A percentile compares a stretch with the other conserved stretches of the same genome.
Evolutionary conservation across 2,329 filamentous ascomycete genomes (phyloP).

Genomic region (Exserohilum turcica): DNA sequence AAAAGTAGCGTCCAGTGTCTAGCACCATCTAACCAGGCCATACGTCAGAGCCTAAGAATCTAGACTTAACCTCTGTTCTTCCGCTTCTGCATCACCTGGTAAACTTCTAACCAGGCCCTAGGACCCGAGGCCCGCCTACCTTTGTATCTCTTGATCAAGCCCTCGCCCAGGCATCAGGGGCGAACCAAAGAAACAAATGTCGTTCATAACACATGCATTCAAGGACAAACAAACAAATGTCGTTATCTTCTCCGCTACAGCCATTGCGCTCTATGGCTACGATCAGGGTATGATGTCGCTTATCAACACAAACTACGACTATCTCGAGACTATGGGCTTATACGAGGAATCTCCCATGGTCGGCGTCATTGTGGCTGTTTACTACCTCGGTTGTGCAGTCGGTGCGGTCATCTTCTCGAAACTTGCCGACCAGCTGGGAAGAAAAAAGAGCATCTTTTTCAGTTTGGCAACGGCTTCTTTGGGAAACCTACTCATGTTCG

Average conservation of each 20-base stretch:
- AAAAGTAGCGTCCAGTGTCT: slow-evolving; percentile 4
- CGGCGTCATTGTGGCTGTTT: slow-evolving; percentile 65
- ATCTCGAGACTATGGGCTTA: slow-evolving; percentile 64
- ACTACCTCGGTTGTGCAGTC: slow-evolving; percentile 65
- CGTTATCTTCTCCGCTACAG: slow-evolving; percentile 59
- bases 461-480: slow-evolving; percentile 60
- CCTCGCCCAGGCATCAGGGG: not conserved
- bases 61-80: not conserved
- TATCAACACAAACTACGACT: slow-evolving; percentile 61
- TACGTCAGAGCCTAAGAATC: not conserved
- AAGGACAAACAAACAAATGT: slow-evolving; percentile 54
- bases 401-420: slow-evolving; percentile 63
- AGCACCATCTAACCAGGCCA: slow-evolving; percentile 2
- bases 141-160: not conserved
- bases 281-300: slow-evolving; percentile 58
- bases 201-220: slow-evolving; percentile 21
- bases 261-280: slow-evolving; percentile 61
- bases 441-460: slow-evolving; percentile 61
- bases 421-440: slow-evolving; percentile 59
- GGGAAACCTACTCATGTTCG: slow-evolving; percentile 66
- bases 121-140: not conserved
- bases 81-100: not conserved
- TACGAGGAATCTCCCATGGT: slow-evolving; percentile 57
- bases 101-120: not conserved
- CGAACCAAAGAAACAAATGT: slow-evolving; percentile 1